These are phyloP conservation scores for Hypomontagnella submonticulosa DNA, from an alignment of 495 filamentous ascomycete species.

Conservation along the genomic window DNA sequence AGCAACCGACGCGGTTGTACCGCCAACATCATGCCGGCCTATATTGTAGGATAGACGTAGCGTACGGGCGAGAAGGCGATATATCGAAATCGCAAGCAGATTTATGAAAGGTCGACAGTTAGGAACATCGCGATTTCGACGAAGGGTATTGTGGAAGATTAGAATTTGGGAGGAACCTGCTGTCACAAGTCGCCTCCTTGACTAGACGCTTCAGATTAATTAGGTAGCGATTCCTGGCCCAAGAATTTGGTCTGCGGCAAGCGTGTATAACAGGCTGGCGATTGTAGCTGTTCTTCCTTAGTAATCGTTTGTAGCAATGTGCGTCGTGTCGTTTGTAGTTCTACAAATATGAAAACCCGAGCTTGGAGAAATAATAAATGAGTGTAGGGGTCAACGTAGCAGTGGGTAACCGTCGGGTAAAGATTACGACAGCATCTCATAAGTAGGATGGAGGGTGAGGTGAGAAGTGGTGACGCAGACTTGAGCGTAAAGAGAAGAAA, in stretches of 20 bases:
- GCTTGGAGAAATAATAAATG: conserved; percentile 14
- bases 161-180: neutral
- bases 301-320: neutral
- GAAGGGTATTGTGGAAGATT: neutral
- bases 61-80: conserved; percentile 11
- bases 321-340: conserved; percentile 6
- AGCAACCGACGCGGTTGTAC: conserved; percentile 60
- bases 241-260: conserved; percentile 34
- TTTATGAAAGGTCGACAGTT: conserved; percentile 21
- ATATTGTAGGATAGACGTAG: conserved; percentile 17
- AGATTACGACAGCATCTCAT: conserved; percentile 31
- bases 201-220: conserved; percentile 16
- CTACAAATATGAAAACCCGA: conserved; percentile 2
- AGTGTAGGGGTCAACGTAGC: conserved; percentile 28
- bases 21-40: conserved; percentile 47
- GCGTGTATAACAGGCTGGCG: neutral
- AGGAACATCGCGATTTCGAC: conserved; percentile 28
- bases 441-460: conserved; percentile 10
- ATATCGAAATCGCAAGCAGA: conserved; percentile 27
- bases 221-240: conserved; percentile 10
- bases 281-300: conserved; percentile 3
- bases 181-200: conserved; percentile 6
- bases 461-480: conserved; percentile 18
- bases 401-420: conserved; percentile 41
- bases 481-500: neutral